Conservation (phyloP, 2,329 filamentous ascomycete genomes). For the Acrocalymma vagum region DNA sequence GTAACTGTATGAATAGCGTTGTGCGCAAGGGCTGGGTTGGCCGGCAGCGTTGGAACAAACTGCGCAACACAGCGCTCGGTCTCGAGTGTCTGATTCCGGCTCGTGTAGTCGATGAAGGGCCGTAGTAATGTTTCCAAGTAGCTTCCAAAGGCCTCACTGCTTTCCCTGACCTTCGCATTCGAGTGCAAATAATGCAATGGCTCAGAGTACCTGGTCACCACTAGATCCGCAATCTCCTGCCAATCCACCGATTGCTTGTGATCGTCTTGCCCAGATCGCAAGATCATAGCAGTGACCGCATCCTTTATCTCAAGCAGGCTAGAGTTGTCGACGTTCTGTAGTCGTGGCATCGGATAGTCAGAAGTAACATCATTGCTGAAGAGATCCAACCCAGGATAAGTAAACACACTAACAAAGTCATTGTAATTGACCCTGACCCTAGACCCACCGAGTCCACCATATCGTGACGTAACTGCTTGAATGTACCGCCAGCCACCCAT, state of each 20-base stretch:
- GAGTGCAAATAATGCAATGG: slow-evolving; percentile 55
- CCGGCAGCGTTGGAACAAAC: slow-evolving; percentile 36
- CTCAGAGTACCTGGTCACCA: slow-evolving; percentile 69
- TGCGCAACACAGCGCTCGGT: slow-evolving; percentile 58
- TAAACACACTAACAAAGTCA: slow-evolving; percentile 58
- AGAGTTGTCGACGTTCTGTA: slow-evolving; percentile 42
- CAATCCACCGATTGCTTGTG: slow-evolving; percentile 57
- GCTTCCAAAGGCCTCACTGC: slow-evolving; percentile 26
- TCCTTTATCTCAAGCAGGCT: slow-evolving; percentile 48
- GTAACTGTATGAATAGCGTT: slow-evolving; percentile 39
- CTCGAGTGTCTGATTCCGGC: slow-evolving; percentile 49
- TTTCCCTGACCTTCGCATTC: slow-evolving; percentile 18
- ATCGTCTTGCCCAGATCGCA: slow-evolving; percentile 28
- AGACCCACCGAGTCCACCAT: slow-evolving; percentile 53
- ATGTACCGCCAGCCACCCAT: slow-evolving; percentile 43
- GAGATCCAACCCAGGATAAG: slow-evolving; percentile 49
- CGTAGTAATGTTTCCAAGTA: slow-evolving; percentile 40
- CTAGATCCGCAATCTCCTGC: slow-evolving; percentile 73
- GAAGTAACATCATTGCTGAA: slow-evolving; percentile 46
- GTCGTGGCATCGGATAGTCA: slow-evolving; percentile 47
- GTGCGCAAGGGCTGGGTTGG: slow-evolving; percentile 37
- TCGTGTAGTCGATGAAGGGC: slow-evolving; percentile 50
- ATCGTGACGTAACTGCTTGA: slow-evolving; percentile 51
- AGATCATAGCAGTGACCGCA: slow-evolving; percentile 57
- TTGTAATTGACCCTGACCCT: slow-evolving; percentile 59